These are phyloP conservation scores for Penicillium turbatum DNA, from an alignment of 495 filamentous ascomycete genomes.

Conservation along the genomic window DNA sequence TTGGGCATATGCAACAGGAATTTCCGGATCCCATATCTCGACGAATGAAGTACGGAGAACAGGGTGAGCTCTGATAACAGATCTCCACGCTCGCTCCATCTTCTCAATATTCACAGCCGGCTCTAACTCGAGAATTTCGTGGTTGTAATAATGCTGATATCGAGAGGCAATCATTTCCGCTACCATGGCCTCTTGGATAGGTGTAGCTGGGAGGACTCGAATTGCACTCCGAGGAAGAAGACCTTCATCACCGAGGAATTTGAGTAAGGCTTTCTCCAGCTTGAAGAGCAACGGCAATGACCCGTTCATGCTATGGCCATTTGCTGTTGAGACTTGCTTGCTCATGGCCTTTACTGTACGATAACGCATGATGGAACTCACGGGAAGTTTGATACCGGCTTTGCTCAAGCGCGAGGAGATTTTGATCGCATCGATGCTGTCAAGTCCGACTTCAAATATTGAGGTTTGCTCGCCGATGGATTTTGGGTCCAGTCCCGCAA, in stretches of 20 bases:
- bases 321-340: conserved; percentile 13
- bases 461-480: conserved; percentile 53
- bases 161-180: conserved; percentile 66
- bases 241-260: conserved; percentile 26
- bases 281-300: conserved; percentile 17
- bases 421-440: conserved; percentile 86
- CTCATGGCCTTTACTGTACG: conserved; percentile 58
- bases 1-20: conserved; percentile 59
- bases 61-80: conserved; percentile 52
- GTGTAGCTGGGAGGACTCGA: conserved; percentile 63
- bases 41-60: conserved; percentile 71
- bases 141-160: conserved; percentile 73
- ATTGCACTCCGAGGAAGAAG: conserved; percentile 37
- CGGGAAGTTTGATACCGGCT: conserved; percentile 52
- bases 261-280: conserved; percentile 30
- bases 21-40: conserved; percentile 53
- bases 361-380: conserved; percentile 65
- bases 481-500: conserved; percentile 50
- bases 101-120: conserved; percentile 45
- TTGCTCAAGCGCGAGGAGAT: conserved; percentile 61
- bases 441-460: conserved; percentile 79
- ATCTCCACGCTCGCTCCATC: conserved; percentile 56
- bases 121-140: conserved; percentile 62
- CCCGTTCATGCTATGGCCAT: conserved; percentile 5
- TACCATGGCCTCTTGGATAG: conserved; percentile 81